A percentile compares a stretch with the other conserved stretches of the same genome.
These are phyloP conservation scores for Marasmius fiardii DNA, from an alignment of 1,284 basidiomycete genomes.

Conservation along the genomic window DNA sequence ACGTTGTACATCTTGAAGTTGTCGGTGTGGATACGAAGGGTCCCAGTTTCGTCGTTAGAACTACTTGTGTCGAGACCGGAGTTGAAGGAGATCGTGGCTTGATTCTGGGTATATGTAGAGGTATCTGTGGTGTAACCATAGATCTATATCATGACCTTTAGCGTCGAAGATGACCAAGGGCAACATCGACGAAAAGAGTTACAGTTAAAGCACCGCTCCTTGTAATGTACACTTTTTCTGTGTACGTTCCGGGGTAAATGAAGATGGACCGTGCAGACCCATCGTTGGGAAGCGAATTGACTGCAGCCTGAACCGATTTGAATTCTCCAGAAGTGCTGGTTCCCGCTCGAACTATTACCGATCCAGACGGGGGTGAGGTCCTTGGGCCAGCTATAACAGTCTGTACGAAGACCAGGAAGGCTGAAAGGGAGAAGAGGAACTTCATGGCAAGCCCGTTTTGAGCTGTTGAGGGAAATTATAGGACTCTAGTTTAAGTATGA, in stretches of 20 bases:
- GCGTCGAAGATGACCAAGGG: background rate
- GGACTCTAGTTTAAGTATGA: background rate
- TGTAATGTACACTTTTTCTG: slow-evolving; percentile 28
- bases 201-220: slow-evolving; percentile 26
- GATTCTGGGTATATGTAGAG: slow-evolving; percentile 20
- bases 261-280: slow-evolving; percentile 25
- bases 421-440: background rate
- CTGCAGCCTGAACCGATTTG: slow-evolving; percentile 25
- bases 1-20: slow-evolving; percentile 55
- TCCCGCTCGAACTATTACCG: slow-evolving; percentile 23
- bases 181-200: background rate
- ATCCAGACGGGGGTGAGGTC: slow-evolving; percentile 26
- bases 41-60: slow-evolving; percentile 27
- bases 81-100: background rate
- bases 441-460: background rate
- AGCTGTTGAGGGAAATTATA: background rate
- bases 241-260: slow-evolving; percentile 27
- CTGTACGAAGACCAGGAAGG: background rate
- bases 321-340: slow-evolving; percentile 23
- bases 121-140: slow-evolving; percentile 27
- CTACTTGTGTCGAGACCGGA: background rate
- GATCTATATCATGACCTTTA: slow-evolving; percentile 16
- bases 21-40: slow-evolving; percentile 48
- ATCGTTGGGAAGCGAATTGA: slow-evolving; percentile 27
- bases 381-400: slow-evolving; percentile 13